Percentiles rank a stretch among this genome's conserved stretches.
These are phyloP conservation scores for Neurospora hispaniola DNA, from an alignment of 495 filamentous ascomycete genomes.

Conservation along the genomic window DNA sequence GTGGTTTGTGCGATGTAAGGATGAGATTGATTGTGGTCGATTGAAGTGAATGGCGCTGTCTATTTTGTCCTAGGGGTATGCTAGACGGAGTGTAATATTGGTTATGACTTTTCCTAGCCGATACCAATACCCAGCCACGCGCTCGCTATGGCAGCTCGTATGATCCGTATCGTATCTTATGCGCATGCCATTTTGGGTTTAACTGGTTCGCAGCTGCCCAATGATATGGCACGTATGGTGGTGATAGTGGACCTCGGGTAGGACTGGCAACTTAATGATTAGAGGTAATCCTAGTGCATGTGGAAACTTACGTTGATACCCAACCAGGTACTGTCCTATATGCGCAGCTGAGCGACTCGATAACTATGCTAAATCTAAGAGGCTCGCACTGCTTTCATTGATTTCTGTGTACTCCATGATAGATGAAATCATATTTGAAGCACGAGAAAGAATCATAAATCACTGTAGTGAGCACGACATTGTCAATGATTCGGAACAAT, in stretches of 20 bases:
- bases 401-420: background rate
- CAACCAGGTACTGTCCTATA: background rate
- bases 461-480: background rate
- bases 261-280: background rate
- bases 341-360: background rate
- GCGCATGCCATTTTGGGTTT: background rate
- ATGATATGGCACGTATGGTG: background rate
- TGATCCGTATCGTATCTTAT: background rate
- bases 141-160: background rate
- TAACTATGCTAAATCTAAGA: background rate
- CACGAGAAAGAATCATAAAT: background rate
- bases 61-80: background rate
- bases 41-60: background rate
- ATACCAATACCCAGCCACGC: background rate
- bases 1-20: background rate
- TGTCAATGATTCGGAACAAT: background rate
- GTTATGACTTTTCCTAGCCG: background rate
- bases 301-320: background rate
- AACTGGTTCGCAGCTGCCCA: background rate
- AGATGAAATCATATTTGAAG: background rate
- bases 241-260: background rate
- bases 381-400: background rate
- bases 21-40: background rate
- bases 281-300: background rate
- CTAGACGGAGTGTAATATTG: background rate